Percentiles rank a stretch among this genome's conserved stretches.
Evolutionary conservation across 768 basidiomycete genomes (phyloP).

Genomic region (Chalciporus piperatus): DNA sequence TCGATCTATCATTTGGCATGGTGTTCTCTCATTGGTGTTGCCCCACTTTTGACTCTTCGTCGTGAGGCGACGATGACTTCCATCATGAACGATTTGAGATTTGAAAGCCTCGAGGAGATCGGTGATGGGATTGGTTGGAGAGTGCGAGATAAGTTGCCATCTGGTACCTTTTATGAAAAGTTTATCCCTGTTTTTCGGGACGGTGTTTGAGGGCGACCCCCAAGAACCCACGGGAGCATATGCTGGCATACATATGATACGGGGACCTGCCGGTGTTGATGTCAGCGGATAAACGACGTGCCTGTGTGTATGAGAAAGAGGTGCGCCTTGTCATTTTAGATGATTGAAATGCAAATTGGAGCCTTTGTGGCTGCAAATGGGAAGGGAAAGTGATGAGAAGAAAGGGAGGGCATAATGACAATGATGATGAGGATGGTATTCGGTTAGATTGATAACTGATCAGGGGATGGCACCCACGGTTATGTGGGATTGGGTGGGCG

Average conservation of each 20-base stretch:
- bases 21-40: slow-evolving; percentile 7
- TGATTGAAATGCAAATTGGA: background rate
- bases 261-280: background rate
- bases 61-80: slow-evolving; percentile 1
- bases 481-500: slow-evolving; percentile 1
- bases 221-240: background rate
- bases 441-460: slow-evolving; percentile 1
- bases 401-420: background rate
- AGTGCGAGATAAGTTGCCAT: background rate
- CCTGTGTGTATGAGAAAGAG: background rate
- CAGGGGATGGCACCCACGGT: slow-evolving; percentile 1
- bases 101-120: slow-evolving; percentile 3
- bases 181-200: background rate
- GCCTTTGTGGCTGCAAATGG: background rate
- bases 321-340: background rate
- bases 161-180: background rate
- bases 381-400: background rate
- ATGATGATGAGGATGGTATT: background rate
- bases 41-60: slow-evolving; percentile 2
- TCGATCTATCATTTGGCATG: background rate
- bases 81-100: background rate
- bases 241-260: background rate
- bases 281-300: background rate
- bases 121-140: background rate
- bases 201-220: background rate